phyloP scores from a whole-genome alignment of 2,329 filamentous ascomycete species.

The Talaromyces sp. region DNA sequence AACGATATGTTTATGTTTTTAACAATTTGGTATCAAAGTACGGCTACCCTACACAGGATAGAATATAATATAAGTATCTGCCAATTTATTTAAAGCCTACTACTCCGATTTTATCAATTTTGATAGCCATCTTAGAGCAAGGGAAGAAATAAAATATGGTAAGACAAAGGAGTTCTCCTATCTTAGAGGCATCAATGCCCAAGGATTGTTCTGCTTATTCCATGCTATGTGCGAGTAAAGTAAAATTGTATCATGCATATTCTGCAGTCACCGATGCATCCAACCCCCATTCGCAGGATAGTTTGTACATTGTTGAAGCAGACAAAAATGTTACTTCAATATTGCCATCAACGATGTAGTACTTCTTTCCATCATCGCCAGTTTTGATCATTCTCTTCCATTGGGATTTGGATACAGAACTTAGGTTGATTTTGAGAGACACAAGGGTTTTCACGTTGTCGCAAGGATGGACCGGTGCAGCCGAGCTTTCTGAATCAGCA shows the following conservation, averaged over 20 bases:
- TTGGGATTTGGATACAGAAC: neutral
- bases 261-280: neutral
- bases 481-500: neutral
- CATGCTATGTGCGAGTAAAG: neutral
- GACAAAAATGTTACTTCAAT: neutral
- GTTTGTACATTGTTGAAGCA: slow-evolving; percentile 2
- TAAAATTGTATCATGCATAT: neutral
- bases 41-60: neutral
- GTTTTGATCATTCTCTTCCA: neutral
- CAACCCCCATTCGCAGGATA: neutral
- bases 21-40: neutral
- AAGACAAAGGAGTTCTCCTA: no score
- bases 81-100: no score
- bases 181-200: no score
- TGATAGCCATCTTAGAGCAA: no score
- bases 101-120: no score
- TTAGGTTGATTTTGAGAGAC: neutral
- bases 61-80: no score
- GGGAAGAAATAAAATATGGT: no score
- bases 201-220: no score
- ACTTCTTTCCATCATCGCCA: neutral
- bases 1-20: no score
- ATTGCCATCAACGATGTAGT: neutral
- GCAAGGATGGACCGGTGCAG: neutral
- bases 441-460: neutral